Percentiles rank a stretch among this genome's conserved stretches.
These are phyloP conservation scores for Corrigiola litoralis DNA, from an alignment of 179 eudicot species.

Conservation along the genomic window DNA sequence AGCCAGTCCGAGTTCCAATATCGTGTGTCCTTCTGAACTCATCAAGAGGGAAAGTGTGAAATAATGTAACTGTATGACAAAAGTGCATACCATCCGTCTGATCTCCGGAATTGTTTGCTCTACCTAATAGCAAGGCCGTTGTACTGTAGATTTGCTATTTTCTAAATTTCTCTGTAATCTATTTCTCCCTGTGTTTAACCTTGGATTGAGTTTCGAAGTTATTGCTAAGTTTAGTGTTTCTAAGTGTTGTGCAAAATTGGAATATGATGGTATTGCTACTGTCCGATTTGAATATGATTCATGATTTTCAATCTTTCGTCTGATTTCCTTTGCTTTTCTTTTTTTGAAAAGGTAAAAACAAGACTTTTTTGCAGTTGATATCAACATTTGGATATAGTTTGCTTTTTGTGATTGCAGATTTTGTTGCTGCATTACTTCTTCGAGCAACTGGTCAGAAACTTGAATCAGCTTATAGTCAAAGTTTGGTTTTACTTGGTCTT, in stretches of 20 bases:
- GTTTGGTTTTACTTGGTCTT: constrained; percentile 52
- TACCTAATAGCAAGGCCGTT: background rate
- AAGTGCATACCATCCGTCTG: too few species aligned
- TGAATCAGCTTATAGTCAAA: constrained; percentile 44
- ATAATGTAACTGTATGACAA: too few species aligned
- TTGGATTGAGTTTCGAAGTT: background rate
- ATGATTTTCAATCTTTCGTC: too few species aligned
- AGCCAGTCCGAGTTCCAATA: too few species aligned
- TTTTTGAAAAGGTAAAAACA: background rate
- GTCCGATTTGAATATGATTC: too few species aligned
- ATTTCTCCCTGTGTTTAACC: background rate
- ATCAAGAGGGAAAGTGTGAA: too few species aligned
- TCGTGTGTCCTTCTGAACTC: too few species aligned
- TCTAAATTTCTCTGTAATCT: background rate
- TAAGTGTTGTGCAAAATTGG: background rate
- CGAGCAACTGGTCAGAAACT: constrained; percentile 69
- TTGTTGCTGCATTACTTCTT: constrained; percentile 72
- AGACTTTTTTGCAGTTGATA: constrained; percentile 1
- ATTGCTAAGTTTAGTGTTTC: background rate
- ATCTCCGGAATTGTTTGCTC: background rate
- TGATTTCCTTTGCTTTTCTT: background rate
- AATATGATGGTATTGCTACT: too few species aligned
- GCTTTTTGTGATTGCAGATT: constrained; percentile 94
- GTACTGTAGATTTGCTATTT: background rate
- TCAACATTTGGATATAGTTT: constrained; percentile 82